phyloP scores from a whole-genome alignment of 352 stramenopile genomes.

The Pythium coloratum region DNA sequence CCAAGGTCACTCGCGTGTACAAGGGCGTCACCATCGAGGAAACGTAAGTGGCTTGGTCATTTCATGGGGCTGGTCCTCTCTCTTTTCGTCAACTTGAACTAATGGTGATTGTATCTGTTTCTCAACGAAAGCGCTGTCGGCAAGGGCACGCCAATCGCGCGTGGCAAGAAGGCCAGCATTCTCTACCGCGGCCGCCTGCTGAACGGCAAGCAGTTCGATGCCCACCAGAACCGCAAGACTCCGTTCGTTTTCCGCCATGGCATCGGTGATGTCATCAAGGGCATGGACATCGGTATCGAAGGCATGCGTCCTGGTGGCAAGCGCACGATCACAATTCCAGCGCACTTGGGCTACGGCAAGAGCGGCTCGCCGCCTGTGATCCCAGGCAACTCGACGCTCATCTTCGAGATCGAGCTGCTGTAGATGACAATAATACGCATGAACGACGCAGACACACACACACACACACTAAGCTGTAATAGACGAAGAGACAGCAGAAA shows the following conservation, averaged over 20 bases:
- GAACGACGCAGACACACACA: not conserved
- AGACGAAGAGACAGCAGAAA: not conserved
- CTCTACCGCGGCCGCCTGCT: slow-evolving; percentile 77
- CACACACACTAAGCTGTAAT: slow-evolving; percentile 1
- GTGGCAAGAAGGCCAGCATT: slow-evolving; percentile 78
- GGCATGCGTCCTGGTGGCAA: slow-evolving; percentile 88
- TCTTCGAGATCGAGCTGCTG: slow-evolving; percentile 94
- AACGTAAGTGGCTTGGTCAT: slow-evolving; percentile 36
- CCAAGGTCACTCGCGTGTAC: slow-evolving; percentile 61
- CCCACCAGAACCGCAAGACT: slow-evolving; percentile 77
- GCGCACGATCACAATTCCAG: slow-evolving; percentile 92
- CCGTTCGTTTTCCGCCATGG: slow-evolving; percentile 85
- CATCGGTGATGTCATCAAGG: slow-evolving; percentile 92
- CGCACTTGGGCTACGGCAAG: slow-evolving; percentile 93
- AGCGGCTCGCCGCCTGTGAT: slow-evolving; percentile 79
- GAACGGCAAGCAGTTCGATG: slow-evolving; percentile 88
- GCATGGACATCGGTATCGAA: slow-evolving; percentile 95
- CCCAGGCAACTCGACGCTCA: slow-evolving; percentile 90
- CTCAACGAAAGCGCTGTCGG: slow-evolving; percentile 51
- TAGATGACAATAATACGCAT: slow-evolving; percentile 31
- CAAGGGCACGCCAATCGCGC: slow-evolving; percentile 58
- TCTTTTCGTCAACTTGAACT: too few species aligned
- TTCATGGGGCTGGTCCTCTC: too few species aligned
- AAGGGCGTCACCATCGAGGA: slow-evolving; percentile 86
- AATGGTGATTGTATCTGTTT: not conserved